phyloP scores from a whole-genome alignment of 179 eudicot genomes.

The Drosera spatulata region DNA sequence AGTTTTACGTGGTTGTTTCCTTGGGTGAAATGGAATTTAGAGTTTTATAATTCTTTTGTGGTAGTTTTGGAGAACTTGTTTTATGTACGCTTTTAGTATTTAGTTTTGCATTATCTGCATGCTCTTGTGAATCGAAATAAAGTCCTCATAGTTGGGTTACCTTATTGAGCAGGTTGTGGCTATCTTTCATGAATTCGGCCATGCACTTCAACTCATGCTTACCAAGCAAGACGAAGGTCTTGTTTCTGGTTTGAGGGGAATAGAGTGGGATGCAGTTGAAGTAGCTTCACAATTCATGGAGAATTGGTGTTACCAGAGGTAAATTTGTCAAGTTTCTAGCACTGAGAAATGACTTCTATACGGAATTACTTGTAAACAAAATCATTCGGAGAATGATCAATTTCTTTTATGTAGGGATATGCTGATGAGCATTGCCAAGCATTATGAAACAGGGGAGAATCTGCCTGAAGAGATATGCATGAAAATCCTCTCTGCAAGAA shows the following conservation, averaged over 20 bases:
- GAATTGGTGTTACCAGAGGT: slow-evolving; percentile 23
- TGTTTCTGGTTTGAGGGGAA: slow-evolving; percentile 20
- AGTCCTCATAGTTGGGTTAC: too few species aligned
- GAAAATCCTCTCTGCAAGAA: slow-evolving; percentile 21
- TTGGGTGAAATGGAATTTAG: too few species aligned
- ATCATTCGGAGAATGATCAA: too few species aligned
- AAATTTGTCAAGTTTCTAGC: background rate
- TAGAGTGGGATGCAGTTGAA: slow-evolving; percentile 23
- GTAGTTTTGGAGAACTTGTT: too few species aligned
- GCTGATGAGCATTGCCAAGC: slow-evolving; percentile 19
- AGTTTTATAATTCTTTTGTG: too few species aligned
- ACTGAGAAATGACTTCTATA: too few species aligned
- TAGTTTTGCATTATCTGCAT: too few species aligned
- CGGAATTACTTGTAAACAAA: too few species aligned
- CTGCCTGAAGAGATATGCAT: slow-evolving; percentile 17
- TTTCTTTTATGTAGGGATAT: slow-evolving; percentile 9
- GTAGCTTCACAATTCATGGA: slow-evolving; percentile 21
- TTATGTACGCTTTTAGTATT: too few species aligned
- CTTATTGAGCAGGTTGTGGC: slow-evolving; percentile 11
- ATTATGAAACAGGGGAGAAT: slow-evolving; percentile 22
- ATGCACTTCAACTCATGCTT: slow-evolving; percentile 19
- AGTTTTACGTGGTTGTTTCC: too few species aligned
- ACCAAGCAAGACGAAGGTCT: slow-evolving; percentile 22
- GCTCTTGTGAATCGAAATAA: too few species aligned
- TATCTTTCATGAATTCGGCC: slow-evolving; percentile 22